These are phyloP conservation scores for Ramicandelaber brevisporus DNA, from an alignment of 192 early-diverging fungal species.

Conservation along the genomic window DNA sequence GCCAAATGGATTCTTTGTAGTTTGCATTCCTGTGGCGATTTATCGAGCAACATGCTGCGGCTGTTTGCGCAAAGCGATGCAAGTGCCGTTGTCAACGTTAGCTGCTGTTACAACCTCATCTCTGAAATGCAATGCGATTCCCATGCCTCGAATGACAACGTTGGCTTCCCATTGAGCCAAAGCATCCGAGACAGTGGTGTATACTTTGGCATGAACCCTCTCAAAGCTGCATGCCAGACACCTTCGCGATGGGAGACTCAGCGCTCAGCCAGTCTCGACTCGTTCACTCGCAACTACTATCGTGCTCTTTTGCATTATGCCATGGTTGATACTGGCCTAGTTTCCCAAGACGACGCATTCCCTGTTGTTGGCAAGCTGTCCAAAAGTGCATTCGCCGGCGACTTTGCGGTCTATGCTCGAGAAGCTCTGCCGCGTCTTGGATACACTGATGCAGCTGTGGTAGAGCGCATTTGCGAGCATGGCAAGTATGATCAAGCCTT, in stretches of 20 bases:
- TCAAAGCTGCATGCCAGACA: slow-evolving; percentile 58
- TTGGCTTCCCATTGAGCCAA: slow-evolving; percentile 16
- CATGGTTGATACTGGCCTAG: slow-evolving; percentile 26
- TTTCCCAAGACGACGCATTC: slow-evolving; percentile 9
- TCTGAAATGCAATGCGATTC: slow-evolving; percentile 13
- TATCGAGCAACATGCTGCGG: slow-evolving; percentile 42
- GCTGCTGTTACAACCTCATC: slow-evolving; percentile 72
- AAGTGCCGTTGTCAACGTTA: slow-evolving; percentile 31
- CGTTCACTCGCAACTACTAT: slow-evolving; percentile 41
- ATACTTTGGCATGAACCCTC: slow-evolving; percentile 26
- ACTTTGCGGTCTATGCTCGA: slow-evolving; percentile 21
- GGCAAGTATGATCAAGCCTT: slow-evolving; percentile 9
- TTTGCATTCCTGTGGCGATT: slow-evolving; percentile 63
- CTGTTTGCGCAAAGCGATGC: slow-evolving; percentile 28
- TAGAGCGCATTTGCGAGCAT: slow-evolving; percentile 8
- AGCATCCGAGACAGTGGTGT: slow-evolving; percentile 6
- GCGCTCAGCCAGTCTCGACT: slow-evolving; percentile 19
- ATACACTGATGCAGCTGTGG: slow-evolving; percentile 8
- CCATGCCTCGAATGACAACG: neutral
- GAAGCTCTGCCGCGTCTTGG: slow-evolving; percentile 31
- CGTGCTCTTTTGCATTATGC: slow-evolving; percentile 45
- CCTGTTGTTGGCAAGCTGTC: slow-evolving; percentile 34
- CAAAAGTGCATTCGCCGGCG: slow-evolving; percentile 14
- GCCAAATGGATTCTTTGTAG: slow-evolving; percentile 45
- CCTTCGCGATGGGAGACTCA: slow-evolving; percentile 43